A percentile compares a stretch with the other conserved stretches of the same genome.
Evolutionary conservation across 805 yeast genomes (phyloP).

Genomic region (Pichia exigua): DNA sequence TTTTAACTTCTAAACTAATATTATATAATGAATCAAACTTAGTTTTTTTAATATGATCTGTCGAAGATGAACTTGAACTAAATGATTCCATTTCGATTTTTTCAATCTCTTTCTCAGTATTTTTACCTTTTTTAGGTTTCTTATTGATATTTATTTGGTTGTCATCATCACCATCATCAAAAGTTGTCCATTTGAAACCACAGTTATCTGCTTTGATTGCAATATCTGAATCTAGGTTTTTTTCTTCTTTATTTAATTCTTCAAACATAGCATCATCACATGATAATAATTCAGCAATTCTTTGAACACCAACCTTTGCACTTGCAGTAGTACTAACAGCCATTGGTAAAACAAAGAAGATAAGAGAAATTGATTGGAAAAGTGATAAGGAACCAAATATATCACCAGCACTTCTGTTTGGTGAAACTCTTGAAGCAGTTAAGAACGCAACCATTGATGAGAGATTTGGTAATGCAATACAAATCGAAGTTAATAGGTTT

Average conservation of each 20-base stretch:
- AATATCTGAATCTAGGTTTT: conserved; percentile 18
- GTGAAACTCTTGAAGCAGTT: conserved; percentile 30
- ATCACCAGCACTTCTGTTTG: conserved; percentile 44
- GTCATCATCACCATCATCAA: conserved; percentile 26
- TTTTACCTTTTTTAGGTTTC: background rate
- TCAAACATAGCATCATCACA: conserved; percentile 29
- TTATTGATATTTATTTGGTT: background rate
- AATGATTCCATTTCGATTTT: background rate
- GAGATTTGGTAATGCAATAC: conserved; percentile 52
- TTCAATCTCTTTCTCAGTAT: background rate
- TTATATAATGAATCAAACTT: conserved; percentile 40
- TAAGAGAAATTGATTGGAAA: conserved; percentile 53
- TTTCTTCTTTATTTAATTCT: conserved; percentile 20
- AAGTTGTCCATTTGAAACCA: conserved; percentile 59
- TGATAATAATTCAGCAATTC: conserved; percentile 48
- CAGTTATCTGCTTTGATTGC: conserved; percentile 51
- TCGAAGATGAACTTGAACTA: background rate
- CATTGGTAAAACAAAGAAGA: conserved; percentile 60
- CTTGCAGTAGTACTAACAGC: conserved; percentile 61
- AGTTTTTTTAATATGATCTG: background rate
- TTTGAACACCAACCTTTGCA: conserved; percentile 49
- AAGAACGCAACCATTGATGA: conserved; percentile 57
- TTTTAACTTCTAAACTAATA: conserved; percentile 44
- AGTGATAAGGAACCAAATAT: conserved; percentile 64
- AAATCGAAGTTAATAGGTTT: conserved; percentile 48